These are phyloP conservation scores for Auricularia heimuer DNA, from an alignment of 768 basidiomycete species.

Conservation along the genomic window DNA sequence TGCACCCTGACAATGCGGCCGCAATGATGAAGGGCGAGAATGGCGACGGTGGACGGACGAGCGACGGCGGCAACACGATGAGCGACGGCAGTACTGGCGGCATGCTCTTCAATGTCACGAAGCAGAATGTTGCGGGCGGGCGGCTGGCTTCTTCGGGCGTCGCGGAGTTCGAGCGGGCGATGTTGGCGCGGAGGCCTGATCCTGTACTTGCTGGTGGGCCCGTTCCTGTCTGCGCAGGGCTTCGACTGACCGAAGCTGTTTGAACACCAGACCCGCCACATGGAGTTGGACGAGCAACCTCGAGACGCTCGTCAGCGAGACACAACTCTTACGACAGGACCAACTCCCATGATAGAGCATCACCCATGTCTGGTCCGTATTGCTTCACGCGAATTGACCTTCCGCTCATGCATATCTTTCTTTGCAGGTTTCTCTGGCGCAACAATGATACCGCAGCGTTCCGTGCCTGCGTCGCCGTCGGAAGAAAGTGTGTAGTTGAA, in stretches of 20 bases:
- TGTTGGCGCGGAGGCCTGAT: background rate
- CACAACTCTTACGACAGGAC: background rate
- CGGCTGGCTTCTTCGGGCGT: background rate
- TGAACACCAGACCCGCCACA: background rate
- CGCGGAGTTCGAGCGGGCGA: background rate
- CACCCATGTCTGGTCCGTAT: background rate
- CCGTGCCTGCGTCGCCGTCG: background rate
- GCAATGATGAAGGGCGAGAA: background rate
- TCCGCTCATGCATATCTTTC: background rate
- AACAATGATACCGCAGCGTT: too few relatives aligned
- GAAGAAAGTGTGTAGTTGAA: background rate
- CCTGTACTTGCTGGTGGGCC: background rate
- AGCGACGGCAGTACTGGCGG: background rate
- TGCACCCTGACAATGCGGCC: conserved; percentile 5
- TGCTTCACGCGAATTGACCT: background rate
- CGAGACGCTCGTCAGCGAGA: background rate
- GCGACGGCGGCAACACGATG: background rate
- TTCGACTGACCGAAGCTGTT: too few relatives aligned
- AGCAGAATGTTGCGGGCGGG: background rate
- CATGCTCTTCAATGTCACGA: background rate
- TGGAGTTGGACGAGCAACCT: background rate
- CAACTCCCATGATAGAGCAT: background rate
- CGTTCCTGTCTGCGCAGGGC: background rate
- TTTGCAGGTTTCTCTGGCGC: too few relatives aligned
- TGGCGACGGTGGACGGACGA: background rate